phyloP scores from a whole-genome alignment of 129 eudicot species.

The Escallonia rubra region DNA sequence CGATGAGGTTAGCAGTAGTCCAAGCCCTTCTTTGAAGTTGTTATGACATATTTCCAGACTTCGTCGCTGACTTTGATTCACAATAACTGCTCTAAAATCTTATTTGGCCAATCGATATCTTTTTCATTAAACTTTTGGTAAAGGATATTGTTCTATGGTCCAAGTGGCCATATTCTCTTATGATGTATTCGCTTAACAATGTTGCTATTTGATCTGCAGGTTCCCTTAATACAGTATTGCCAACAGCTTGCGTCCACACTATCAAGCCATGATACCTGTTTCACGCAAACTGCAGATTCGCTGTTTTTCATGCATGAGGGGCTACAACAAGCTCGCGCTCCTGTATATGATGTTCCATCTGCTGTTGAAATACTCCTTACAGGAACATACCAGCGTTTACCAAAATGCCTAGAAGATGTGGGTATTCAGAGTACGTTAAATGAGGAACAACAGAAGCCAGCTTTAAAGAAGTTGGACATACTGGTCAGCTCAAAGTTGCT shows the following conservation, averaged over 20 bases:
- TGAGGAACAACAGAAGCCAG: slow-evolving; percentile 78
- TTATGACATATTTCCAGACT: no score
- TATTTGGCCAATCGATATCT: no score
- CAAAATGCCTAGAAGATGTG: slow-evolving; percentile 89
- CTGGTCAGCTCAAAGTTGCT: slow-evolving; percentile 85
- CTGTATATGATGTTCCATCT: slow-evolving; percentile 98
- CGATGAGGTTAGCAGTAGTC: no score
- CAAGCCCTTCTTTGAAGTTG: no score
- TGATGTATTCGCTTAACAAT: neutral
- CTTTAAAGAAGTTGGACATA: slow-evolving; percentile 69
- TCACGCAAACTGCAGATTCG: slow-evolving; percentile 97
- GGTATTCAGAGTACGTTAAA: slow-evolving; percentile 73
- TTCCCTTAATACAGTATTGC: slow-evolving; percentile 86
- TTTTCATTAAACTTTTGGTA: no score
- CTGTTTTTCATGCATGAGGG: slow-evolving; percentile 98
- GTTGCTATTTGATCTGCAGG: slow-evolving; percentile 52
- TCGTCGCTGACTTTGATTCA: no score
- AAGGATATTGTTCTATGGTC: neutral
- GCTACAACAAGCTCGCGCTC: slow-evolving; percentile 98
- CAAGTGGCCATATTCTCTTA: neutral
- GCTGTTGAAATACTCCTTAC: slow-evolving; percentile 90
- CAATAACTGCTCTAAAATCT: no score
- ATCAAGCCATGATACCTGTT: slow-evolving; percentile 95
- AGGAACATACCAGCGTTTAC: slow-evolving; percentile 83
- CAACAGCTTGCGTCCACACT: slow-evolving; percentile 92